Base-by-base conservation (phyloP, 2,329 filamentous ascomycete species). In the Dendrostoma leiphaemia region DNA sequence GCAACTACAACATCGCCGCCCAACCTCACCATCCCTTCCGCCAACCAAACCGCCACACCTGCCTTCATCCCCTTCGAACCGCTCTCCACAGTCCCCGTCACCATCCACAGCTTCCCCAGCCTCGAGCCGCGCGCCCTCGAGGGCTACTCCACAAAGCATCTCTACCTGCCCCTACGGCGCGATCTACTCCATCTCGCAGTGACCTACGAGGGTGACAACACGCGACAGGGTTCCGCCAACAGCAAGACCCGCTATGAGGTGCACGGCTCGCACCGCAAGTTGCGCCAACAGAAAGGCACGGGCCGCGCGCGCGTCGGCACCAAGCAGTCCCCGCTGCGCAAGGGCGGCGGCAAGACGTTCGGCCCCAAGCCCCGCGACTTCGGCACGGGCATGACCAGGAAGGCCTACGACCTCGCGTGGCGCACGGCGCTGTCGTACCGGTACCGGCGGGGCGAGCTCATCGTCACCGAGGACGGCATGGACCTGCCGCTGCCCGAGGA, bases 401-500 rank as follows among this genome's bases (percentile, higher is more conserved):
- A 97, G 76, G 84, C 96, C 45, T 99, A 99, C 75, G 92, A 97
- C 72, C 80, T 95, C 64, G 94, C 94, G 9, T 97, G 91, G 90
- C 85, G 94, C 67, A 97, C 89, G 40, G 94, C 94, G 10, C 80
- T 99, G 61, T 94, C 89, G 66, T 96, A 96, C 76, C 85, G 94
- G 57, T 97, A 94, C 74, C 81, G 87, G 61, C 84, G 86, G 61
- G 94, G 92, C 46, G 90, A 97, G 75, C 76, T 99, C 64, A 77
- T 97, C 61, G 84, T 99, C 38, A 86, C 94, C 64, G 86, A 93
- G 65, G 87, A 91, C 65, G 82, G 84, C 37, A 81, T 90, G 74
- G 85, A 91, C 60, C 82, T 96, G 56, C 68, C 71, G 10, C 64
- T 83, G 61, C 80, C 81, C 0, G 65, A 70, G 13, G 79, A 80